Base-by-base conservation (phyloP, 1,284 basidiomycete species). In the Chalciporus piperatoides region DNA sequence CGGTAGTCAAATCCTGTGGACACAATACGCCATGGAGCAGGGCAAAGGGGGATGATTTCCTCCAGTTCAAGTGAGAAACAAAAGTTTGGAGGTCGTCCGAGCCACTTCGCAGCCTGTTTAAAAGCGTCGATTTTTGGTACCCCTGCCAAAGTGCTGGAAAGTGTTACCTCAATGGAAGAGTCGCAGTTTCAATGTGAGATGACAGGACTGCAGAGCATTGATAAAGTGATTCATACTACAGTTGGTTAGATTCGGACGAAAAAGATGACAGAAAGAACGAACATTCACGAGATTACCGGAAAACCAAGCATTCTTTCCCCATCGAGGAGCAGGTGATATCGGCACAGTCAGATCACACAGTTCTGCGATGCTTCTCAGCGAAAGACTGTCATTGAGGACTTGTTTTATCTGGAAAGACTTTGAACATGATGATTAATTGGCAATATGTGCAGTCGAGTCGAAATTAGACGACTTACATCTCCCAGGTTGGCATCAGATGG, bases 181-280 rank as follows among this genome's bases (percentile, higher is more conserved):
- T 89, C 11, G 69, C 71, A 27, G 71, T 81, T 53, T 90, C 85
- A 12, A 88, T 69, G 56, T 85, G 78, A n/a, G 83, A 69, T 0
- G 87, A 81, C 6, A 88, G 61, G 32, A 89, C 61, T 7, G 85
- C 84, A 2, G 86, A 85, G 10, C 73, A 70, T 43, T 81, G 76
- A 63, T 82, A 86, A 2, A 66, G 49, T 43, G 68, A 72, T 11
- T 64, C 59, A 28, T 54, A 59, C 79, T 85, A 58, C 39, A 42
- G 25, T 30, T 25, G 47, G 40, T 55, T 39, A 54, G 53, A 46
- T 14, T 44, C 27, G 25, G 44, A 46, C 47, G 40, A 27, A 17
- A 39, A 43, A n/a, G 21, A 28, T 3, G n/a, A 11, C 14, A n/a
- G 45, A 25, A 33, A 46, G 17, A 44, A 69, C 77, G 45, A 59